Evolutionary conservation across 352 stramenopile genomes (phyloP), one percentile per base, ranked within the genome.

Genomic region (Globisporangium camurandrum): DNA sequence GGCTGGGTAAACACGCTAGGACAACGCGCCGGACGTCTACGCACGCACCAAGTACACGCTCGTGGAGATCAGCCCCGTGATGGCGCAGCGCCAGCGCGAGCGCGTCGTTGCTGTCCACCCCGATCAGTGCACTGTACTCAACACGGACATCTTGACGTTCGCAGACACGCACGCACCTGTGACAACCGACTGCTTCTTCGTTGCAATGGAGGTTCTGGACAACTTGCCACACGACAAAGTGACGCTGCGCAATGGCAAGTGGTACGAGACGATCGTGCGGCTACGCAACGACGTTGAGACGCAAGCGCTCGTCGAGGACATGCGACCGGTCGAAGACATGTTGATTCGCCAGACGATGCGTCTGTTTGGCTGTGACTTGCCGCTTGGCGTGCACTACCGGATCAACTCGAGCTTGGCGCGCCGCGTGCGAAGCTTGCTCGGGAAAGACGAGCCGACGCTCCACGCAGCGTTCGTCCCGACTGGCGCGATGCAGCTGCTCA

Each of bases 191-290:
- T 93, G 81, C 57, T 89, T 89, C 48, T 86, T 95, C 38, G 27
- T 95, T 19, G 84, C 80, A 1, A 83, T 96, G 51, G 87, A 96
- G 48, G 84, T 96, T 47, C 70, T 96, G 8, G 87, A 96, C 66
- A 96, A 96, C 58, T 54, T 96, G 28, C 87, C 86, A 33, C 87
- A 96, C 52, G 87, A 96, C 71, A 96, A 96, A 59, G 77, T 96
- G 12, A 52, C 59, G 30, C 58, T 88, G n/a, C 51, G 66, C n/a
- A 70, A 75, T 39, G 78, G 78, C 62, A 82, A 88, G 56, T 93
- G 81, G 81, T 74, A 66, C 58, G 78, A 93, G 57, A 86, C 78
- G 6, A 46, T 84, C 22, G 66, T 93, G 22, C 67, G 70, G 33
- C 59, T 69, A 16, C 40, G 50, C n/a, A 33, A 44, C 1, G 36